Conservation (phyloP, 2,329 filamentous ascomycete species). For the Drechslerella coelobrocha region DNA sequence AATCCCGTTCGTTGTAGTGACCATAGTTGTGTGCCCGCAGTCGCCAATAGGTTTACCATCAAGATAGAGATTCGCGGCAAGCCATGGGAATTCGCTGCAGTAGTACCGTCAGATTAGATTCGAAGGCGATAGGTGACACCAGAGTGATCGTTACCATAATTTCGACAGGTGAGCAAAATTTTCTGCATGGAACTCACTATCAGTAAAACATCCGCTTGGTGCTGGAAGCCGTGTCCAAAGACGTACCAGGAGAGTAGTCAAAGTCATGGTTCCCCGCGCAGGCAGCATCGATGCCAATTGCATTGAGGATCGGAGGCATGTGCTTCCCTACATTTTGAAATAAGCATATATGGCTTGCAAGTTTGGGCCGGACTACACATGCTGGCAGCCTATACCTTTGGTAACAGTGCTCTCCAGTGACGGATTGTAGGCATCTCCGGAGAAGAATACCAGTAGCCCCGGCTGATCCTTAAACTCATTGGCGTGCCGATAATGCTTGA, state of each 20-base stretch:
- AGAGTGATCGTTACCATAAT: slow-evolving; percentile 62
- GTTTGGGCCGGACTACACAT: neutral
- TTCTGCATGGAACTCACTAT: neutral
- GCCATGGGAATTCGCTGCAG: slow-evolving; percentile 85
- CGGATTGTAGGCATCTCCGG: slow-evolving; percentile 90
- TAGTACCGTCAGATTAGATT: neutral
- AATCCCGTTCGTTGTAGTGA: slow-evolving; percentile 81
- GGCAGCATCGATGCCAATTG: slow-evolving; percentile 77
- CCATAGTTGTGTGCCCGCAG: slow-evolving; percentile 75
- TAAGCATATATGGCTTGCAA: slow-evolving; percentile 59
- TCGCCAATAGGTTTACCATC: slow-evolving; percentile 74
- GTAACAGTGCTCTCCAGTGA: slow-evolving; percentile 87
- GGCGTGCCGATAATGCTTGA: slow-evolving; percentile 74
- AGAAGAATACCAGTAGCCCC: slow-evolving; percentile 78
- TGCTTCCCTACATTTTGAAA: slow-evolving; percentile 63
- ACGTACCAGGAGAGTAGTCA: slow-evolving; percentile 85
- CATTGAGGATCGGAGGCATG: slow-evolving; percentile 86
- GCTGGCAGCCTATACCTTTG: slow-evolving; percentile 67
- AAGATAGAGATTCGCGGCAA: slow-evolving; percentile 81
- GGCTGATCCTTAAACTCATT: slow-evolving; percentile 68
- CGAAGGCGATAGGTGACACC: neutral
- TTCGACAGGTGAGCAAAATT: slow-evolving; percentile 57
- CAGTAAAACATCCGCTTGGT: neutral
- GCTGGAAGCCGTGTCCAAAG: neutral
- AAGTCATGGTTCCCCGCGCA: slow-evolving; percentile 77